Conservation (phyloP, 352 stramenopile species). For the Globisporangium radiosum region DNA sequence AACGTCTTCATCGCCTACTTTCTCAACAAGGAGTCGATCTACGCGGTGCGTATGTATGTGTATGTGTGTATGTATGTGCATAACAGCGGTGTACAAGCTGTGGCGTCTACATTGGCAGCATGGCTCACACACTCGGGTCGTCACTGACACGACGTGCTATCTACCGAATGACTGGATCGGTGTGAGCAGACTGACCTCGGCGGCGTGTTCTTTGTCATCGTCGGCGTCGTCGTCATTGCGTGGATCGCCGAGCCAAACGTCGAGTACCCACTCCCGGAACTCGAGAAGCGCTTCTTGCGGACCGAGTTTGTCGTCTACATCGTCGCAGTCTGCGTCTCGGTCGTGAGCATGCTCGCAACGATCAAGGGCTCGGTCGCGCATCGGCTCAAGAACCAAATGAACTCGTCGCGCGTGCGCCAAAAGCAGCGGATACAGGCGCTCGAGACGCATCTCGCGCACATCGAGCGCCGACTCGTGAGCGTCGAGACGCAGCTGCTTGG, state of each 20-base stretch:
- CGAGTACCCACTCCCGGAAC: conserved; percentile 79
- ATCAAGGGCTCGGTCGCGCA: conserved; percentile 85
- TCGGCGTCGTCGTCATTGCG: conserved; percentile 82
- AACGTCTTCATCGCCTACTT: conserved; percentile 86
- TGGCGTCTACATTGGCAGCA: not conserved
- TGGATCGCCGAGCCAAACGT: conserved; percentile 81
- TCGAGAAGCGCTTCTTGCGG: conserved; percentile 77
- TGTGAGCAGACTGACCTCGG: conserved; percentile 56
- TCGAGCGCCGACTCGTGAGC: conserved; percentile 57
- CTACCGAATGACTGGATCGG: not conserved
- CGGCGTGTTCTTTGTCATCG: conserved; percentile 82
- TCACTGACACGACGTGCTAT: not conserved
- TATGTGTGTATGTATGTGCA: not conserved
- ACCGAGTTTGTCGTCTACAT: conserved; percentile 79
- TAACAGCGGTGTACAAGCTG: not conserved
- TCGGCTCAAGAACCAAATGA: conserved; percentile 79
- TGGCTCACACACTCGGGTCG: not conserved
- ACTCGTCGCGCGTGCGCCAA: conserved; percentile 74
- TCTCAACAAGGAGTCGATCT: conserved; percentile 75
- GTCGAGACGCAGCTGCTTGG: conserved; percentile 61
- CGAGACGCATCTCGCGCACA: conserved; percentile 52
- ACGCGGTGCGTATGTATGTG: conserved; percentile 26
- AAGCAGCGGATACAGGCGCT: conserved; percentile 79
- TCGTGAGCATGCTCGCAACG: conserved; percentile 81
- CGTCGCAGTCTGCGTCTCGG: conserved; percentile 57